Percentiles rank a stretch among this genome's conserved stretches.
Conservation (phyloP, 805 yeast genomes). For the Candida xiaguanensis region DNA sequence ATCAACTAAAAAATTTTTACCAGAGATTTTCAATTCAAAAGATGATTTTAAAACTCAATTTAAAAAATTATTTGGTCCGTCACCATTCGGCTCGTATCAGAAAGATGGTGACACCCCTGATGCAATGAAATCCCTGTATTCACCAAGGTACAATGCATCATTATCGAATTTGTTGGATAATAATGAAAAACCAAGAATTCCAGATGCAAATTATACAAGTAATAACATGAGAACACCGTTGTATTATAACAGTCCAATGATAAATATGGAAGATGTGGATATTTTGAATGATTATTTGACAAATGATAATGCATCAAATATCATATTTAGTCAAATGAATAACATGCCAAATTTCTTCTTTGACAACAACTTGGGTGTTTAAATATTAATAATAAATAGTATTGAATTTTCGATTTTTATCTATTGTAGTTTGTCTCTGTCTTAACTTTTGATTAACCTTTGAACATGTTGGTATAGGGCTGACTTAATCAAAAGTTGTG, state of each 20-base stretch:
- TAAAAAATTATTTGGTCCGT: conserved; percentile 10
- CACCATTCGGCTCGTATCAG: conserved; percentile 8
- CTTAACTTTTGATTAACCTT: too few relatives aligned
- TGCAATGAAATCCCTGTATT: conserved; percentile 3
- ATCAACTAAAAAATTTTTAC: conserved; percentile 15
- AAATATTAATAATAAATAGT: too few relatives aligned
- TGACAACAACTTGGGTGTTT: conserved; percentile 29
- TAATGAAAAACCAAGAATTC: not conserved
- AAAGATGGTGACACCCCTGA: not conserved
- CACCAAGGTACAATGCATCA: conserved; percentile 22
- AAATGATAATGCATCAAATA: conserved; percentile 20
- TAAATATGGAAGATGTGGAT: conserved; percentile 7
- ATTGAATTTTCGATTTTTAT: too few relatives aligned
- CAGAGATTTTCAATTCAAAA: conserved; percentile 14
- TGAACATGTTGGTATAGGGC: too few relatives aligned
- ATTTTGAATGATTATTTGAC: conserved; percentile 14
- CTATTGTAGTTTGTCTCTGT: too few relatives aligned
- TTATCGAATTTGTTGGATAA: conserved; percentile 21
- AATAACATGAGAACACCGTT: not conserved
- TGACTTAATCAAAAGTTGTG: too few relatives aligned
- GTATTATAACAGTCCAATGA: not conserved
- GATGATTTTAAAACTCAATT: conserved; percentile 8
- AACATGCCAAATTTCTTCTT: conserved; percentile 36
- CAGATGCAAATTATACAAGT: not conserved
- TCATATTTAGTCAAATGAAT: conserved; percentile 23